phyloP scores from a whole-genome alignment of 1,284 basidiomycete species.

The Melampsora larici-populina region DNA sequence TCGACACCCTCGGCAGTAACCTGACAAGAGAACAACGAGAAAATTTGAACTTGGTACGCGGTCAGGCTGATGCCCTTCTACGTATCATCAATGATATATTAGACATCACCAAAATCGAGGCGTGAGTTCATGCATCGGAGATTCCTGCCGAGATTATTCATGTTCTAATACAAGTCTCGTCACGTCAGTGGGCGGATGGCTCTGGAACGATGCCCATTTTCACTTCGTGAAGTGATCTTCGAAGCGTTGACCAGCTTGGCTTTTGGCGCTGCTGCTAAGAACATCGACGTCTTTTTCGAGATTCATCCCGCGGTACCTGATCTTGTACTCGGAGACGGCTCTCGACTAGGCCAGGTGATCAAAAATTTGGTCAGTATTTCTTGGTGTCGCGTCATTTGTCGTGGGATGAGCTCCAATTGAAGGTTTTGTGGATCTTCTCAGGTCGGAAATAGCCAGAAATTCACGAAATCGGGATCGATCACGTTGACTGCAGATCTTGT shows the following conservation, averaged over 20 bases:
- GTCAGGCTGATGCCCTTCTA: constrained; percentile 33
- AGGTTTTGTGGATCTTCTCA: not conserved
- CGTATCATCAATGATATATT: constrained; percentile 42
- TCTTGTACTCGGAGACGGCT: constrained; percentile 39
- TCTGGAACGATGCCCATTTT: constrained; percentile 39
- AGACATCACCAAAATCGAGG: constrained; percentile 43
- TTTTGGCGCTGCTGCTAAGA: constrained; percentile 34
- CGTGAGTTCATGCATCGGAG: constrained; percentile 22
- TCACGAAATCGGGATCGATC: constrained; percentile 35
- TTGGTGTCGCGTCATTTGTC: no score
- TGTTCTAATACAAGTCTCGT: not conserved
- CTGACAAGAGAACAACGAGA: constrained; percentile 41
- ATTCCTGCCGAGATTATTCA: not conserved
- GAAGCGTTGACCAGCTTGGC: constrained; percentile 38
- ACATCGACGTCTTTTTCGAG: constrained; percentile 39
- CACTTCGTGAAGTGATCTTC: constrained; percentile 38
- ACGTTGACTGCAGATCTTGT: constrained; percentile 31
- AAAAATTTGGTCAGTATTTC: constrained; percentile 28
- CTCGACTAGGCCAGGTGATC: constrained; percentile 40
- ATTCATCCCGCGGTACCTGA: constrained; percentile 43
- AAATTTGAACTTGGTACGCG: constrained; percentile 39
- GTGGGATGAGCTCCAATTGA: not conserved
- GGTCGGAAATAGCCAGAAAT: constrained; percentile 43
- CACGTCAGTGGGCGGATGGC: constrained; percentile 39
- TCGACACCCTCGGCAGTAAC: constrained; percentile 35